phyloP scores from a whole-genome alignment of 306 rosid species.

The Macrotyloma uniflorum region DNA sequence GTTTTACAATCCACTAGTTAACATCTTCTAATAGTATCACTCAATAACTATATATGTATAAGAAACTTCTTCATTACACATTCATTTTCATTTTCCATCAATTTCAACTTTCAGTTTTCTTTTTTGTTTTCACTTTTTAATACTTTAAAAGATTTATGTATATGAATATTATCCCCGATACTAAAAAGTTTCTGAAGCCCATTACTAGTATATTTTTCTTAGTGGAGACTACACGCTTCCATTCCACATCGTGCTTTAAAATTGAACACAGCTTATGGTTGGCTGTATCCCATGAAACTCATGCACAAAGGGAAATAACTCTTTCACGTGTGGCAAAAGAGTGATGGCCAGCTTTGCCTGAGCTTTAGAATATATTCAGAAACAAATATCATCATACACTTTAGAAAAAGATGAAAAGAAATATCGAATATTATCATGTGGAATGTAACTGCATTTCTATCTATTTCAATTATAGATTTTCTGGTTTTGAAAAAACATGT shows the following conservation, averaged over 20 bases:
- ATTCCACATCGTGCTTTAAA: neutral
- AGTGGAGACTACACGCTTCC: conserved; percentile 30
- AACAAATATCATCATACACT: neutral
- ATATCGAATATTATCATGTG: neutral
- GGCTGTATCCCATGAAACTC: conserved; percentile 25
- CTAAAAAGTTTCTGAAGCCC: too few relatives aligned
- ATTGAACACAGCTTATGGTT: conserved; percentile 24
- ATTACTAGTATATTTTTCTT: neutral
- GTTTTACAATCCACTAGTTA: too few relatives aligned
- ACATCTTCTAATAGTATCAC: too few relatives aligned
- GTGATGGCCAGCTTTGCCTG: neutral
- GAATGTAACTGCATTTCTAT: neutral
- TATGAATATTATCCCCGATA: too few relatives aligned
- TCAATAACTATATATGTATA: too few relatives aligned
- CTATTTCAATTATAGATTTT: neutral
- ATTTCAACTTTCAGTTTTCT: too few relatives aligned
- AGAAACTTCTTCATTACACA: too few relatives aligned
- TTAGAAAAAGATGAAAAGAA: neutral
- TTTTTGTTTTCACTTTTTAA: too few relatives aligned
- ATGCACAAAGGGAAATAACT: neutral
- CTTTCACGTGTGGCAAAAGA: neutral
- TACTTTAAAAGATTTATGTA: too few relatives aligned
- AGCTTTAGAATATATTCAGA: neutral
- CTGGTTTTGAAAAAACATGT: neutral
- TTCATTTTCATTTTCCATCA: too few relatives aligned